Conservation (phyloP, 1,284 basidiomycete genomes). For the Earliella scabrosa region DNA sequence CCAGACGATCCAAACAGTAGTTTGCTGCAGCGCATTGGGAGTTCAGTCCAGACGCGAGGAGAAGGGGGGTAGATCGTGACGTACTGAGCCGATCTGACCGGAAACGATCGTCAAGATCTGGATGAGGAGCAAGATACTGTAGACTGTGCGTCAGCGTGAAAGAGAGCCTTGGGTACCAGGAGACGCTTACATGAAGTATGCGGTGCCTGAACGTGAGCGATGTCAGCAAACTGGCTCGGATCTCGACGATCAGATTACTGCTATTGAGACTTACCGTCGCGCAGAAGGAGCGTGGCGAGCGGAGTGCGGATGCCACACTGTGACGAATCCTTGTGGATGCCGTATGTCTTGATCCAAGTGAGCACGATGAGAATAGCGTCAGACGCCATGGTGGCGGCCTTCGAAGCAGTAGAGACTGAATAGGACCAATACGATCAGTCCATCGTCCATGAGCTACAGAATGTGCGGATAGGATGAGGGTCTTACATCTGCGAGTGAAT, state of each 20-base stretch:
- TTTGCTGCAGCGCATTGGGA: not conserved
- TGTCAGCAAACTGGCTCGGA: too few species aligned
- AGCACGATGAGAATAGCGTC: conserved; percentile 5
- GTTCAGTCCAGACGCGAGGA: too few species aligned
- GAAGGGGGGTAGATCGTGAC: too few species aligned
- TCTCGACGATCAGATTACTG: too few species aligned
- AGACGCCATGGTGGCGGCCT: not conserved
- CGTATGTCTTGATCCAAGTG: conserved; percentile 5
- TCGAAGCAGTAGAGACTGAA: not conserved
- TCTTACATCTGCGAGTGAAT: not conserved
- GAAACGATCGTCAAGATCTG: not conserved
- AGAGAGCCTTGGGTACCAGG: too few species aligned
- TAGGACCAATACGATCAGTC: not conserved
- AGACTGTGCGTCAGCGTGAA: too few species aligned
- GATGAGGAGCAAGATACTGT: not conserved
- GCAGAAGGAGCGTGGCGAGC: conserved; percentile 2
- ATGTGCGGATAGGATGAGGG: not conserved
- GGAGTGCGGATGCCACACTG: not conserved
- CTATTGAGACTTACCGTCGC: conserved; percentile 6
- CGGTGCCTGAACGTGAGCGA: too few species aligned
- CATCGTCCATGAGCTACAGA: not conserved
- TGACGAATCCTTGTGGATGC: not conserved
- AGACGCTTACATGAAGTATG: not conserved
- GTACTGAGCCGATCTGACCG: not conserved
- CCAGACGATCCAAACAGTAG: conserved; percentile 3